phyloP scores from a whole-genome alignment of 1,284 basidiomycete genomes.

The Sanghuangporus weigelae region DNA sequence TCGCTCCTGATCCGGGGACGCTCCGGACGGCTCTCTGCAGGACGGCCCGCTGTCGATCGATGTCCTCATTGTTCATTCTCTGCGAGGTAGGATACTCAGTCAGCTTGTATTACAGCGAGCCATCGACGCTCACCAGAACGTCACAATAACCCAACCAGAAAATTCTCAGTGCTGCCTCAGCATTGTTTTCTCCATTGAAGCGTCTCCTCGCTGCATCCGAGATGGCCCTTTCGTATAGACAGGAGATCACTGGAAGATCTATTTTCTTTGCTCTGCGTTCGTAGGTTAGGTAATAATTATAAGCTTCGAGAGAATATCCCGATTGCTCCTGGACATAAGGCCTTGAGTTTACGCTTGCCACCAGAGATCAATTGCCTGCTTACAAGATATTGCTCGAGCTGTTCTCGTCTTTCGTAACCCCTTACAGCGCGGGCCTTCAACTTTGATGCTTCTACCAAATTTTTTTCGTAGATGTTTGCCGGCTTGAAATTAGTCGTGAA shows the following conservation, averaged over 20 bases:
- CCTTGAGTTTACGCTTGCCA: background rate
- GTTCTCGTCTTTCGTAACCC: slow-evolving; percentile 57
- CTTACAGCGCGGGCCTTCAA: slow-evolving; percentile 54
- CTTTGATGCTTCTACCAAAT: slow-evolving; percentile 75
- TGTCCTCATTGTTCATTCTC: slow-evolving; percentile 43
- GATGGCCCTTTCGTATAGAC: slow-evolving; percentile 76
- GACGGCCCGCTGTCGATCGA: slow-evolving; percentile 35
- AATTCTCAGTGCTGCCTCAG: slow-evolving; percentile 50
- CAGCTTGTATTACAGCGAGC: background rate
- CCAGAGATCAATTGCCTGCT: slow-evolving; percentile 19
- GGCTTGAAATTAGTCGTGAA: slow-evolving; percentile 78
- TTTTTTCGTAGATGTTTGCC: slow-evolving; percentile 69
- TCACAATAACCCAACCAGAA: slow-evolving; percentile 10
- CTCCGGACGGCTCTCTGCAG: slow-evolving; percentile 57
- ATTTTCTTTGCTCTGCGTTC: slow-evolving; percentile 63
- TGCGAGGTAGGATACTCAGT: slow-evolving; percentile 24
- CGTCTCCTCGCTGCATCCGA: slow-evolving; percentile 58
- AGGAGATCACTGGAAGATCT: slow-evolving; percentile 53
- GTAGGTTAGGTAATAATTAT: slow-evolving; percentile 55
- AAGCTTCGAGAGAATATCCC: slow-evolving; percentile 51
- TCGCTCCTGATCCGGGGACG: slow-evolving; percentile 61
- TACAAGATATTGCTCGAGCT: slow-evolving; percentile 55
- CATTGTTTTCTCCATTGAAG: slow-evolving; percentile 44
- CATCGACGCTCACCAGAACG: background rate
- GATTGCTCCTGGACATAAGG: slow-evolving; percentile 34